phyloP scores from a whole-genome alignment of 345 rosid species.

The Mallotus nudiflorus region DNA sequence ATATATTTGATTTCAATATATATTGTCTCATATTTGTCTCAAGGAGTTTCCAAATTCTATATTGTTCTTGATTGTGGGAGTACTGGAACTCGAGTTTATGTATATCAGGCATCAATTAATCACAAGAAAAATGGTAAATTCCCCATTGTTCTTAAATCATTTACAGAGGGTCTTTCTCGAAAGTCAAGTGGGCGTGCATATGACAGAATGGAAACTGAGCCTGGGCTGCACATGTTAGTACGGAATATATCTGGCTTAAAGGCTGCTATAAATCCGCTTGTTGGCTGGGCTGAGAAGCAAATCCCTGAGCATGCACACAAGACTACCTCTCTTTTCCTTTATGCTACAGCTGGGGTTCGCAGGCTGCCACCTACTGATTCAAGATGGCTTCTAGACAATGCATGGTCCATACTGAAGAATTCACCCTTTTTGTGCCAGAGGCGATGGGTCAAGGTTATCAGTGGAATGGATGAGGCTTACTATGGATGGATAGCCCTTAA shows the following conservation, averaged over 20 bases:
- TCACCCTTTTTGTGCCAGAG: constrained; percentile 72
- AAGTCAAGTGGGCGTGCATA: constrained; percentile 88
- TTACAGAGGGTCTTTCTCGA: constrained; percentile 68
- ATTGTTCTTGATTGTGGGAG: constrained; percentile 99
- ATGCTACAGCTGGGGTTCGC: constrained; percentile 96
- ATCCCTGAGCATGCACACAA: constrained; percentile 79
- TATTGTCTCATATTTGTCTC: constrained; percentile 72
- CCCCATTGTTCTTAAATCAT: constrained; percentile 65
- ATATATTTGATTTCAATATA: constrained; percentile 53
- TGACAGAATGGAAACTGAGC: constrained; percentile 98
- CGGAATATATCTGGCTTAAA: constrained; percentile 73
- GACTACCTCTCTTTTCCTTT: constrained; percentile 82
- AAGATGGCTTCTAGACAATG: constrained; percentile 83
- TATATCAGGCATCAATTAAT: constrained; percentile 68
- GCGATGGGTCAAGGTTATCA: constrained; percentile 83
- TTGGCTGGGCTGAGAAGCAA: constrained; percentile 89
- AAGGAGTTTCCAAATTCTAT: constrained; percentile 70
- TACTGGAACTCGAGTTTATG: constrained; percentile 93
- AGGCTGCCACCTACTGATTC: constrained; percentile 78
- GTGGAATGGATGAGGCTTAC: constrained; percentile 95
- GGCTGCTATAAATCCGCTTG: constrained; percentile 76
- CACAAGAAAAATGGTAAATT: constrained; percentile 60
- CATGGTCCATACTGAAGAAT: constrained; percentile 76
- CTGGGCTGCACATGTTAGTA: constrained; percentile 86
- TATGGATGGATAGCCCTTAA: constrained; percentile 96